Conservation (phyloP, 495 filamentous ascomycete species). For the Aspergillus kassunensis region DNA sequence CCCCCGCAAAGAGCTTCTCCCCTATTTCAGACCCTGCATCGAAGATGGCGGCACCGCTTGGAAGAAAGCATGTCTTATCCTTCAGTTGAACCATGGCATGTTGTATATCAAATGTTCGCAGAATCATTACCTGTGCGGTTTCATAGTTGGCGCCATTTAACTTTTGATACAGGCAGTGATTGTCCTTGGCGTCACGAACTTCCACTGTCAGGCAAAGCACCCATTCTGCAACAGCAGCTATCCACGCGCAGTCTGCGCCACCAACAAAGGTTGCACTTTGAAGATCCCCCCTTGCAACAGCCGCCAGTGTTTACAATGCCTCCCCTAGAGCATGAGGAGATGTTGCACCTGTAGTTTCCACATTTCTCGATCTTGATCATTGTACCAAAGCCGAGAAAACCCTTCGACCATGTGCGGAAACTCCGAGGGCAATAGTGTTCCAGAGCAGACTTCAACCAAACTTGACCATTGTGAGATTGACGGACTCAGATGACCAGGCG, state of each 20-base stretch:
- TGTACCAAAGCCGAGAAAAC: background rate
- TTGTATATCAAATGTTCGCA: background rate
- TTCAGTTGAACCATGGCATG: background rate
- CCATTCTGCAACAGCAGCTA: too few species aligned
- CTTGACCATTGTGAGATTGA: conserved; percentile 1
- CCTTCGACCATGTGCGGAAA: background rate
- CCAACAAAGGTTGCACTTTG: too few species aligned
- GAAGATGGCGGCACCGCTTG: background rate
- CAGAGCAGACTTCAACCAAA: background rate
- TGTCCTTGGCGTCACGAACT: background rate
- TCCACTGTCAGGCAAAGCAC: too few species aligned
- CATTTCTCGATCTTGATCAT: background rate
- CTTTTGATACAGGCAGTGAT: background rate
- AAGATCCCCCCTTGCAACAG: background rate
- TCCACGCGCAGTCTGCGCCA: too few species aligned
- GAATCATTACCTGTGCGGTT: background rate
- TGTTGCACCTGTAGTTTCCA: background rate
- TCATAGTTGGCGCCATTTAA: background rate
- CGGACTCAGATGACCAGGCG: background rate
- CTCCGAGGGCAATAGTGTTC: background rate
- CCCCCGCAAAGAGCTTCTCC: background rate
- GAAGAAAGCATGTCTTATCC: background rate
- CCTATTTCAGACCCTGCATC: background rate
- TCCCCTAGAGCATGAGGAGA: background rate
- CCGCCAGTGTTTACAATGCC: background rate